Percentiles rank a stretch among this genome's conserved stretches.
Conservation (phyloP, 495 filamentous ascomycete species). For the Letharia lupina region DNA sequence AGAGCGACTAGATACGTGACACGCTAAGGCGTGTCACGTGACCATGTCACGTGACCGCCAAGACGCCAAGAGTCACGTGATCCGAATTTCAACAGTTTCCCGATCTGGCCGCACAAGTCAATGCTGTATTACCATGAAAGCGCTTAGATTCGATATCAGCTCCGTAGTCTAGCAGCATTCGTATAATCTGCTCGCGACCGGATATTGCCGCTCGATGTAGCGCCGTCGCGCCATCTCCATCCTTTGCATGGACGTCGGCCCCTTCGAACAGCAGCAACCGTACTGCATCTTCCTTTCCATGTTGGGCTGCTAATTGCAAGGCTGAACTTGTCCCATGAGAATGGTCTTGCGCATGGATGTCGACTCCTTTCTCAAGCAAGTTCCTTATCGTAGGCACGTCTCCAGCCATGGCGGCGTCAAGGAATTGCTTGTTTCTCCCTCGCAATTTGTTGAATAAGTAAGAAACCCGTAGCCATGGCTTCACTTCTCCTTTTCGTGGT, state of each 20-base stretch:
- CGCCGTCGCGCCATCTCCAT: conserved; percentile 31
- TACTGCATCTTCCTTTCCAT: conserved; percentile 20
- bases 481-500: too few species aligned
- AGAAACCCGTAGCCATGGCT: not conserved
- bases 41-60: too few species aligned
- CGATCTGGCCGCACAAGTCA: too few species aligned
- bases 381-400: conserved; percentile 5
- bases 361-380: conserved; percentile 23
- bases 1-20: too few species aligned
- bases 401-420: not conserved
- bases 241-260: conserved; percentile 33
- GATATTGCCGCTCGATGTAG: conserved; percentile 32
- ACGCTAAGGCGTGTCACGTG: too few species aligned
- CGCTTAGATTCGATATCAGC: conserved; percentile 25
- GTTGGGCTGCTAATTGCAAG: conserved; percentile 36
- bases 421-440: not conserved
- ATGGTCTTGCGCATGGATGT: conserved; percentile 7
- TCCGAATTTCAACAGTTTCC: too few species aligned
- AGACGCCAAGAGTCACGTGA: too few species aligned
- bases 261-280: conserved; percentile 26
- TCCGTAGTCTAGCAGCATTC: conserved; percentile 29
- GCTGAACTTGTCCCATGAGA: conserved; percentile 29
- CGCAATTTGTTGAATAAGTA: not conserved
- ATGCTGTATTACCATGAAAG: too few species aligned
- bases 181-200: conserved; percentile 30